Evolutionary conservation across 345 rosid species (phyloP).

Genomic region (Citrus unshiu): DNA sequence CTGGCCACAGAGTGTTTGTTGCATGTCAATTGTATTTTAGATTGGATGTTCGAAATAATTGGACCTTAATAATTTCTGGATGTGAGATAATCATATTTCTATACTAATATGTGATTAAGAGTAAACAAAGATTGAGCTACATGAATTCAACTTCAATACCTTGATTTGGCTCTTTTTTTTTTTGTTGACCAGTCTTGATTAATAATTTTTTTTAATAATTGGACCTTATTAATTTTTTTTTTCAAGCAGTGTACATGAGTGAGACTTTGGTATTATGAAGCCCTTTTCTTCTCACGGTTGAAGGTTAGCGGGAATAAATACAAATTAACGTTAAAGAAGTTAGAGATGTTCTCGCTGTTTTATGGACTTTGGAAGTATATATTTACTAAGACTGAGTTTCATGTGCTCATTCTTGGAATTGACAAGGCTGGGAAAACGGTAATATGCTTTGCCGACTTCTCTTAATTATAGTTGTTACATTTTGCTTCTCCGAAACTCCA

Average conservation of each 20-base stretch:
- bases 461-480: neutral
- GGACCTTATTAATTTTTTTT: too few relatives aligned
- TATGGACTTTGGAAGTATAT: constrained; percentile 87
- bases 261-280: constrained; percentile 6
- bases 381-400: constrained; percentile 86
- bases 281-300: constrained; percentile 6
- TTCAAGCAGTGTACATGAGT: constrained; percentile 12
- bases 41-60: neutral
- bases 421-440: constrained; percentile 98
- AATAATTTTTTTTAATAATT: too few relatives aligned
- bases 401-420: constrained; percentile 94
- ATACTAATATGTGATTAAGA: neutral
- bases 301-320: constrained; percentile 15
- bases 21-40: neutral
- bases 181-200: neutral
- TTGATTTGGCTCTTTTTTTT: neutral
- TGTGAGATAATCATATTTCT: neutral
- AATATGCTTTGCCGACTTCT: constrained; percentile 16
- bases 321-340: constrained; percentile 13
- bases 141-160: neutral
- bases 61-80: neutral
- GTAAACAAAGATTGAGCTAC: neutral
- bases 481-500: neutral
- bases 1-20: neutral
- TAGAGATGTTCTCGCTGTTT: constrained; percentile 92